Evolutionary conservation across 331 rosid genomes (phyloP), one percentile per base, ranked within the genome.

Genomic region (Pyracantha coccinea): DNA sequence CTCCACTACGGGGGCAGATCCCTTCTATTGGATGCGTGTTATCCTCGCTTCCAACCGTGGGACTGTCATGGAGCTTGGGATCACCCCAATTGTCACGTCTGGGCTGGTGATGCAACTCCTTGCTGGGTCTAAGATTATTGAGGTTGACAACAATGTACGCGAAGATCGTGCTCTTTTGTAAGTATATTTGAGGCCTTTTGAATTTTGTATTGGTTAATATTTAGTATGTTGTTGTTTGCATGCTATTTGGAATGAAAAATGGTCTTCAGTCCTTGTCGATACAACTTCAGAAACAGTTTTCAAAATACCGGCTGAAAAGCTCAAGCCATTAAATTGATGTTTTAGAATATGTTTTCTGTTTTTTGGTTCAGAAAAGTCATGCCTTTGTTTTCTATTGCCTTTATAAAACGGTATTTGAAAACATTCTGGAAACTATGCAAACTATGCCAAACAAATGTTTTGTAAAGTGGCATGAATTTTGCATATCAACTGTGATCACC

Each of bases 11-110:
- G 97, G 97, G 17, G 97, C 99, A 0, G 97, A 94, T 87, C 97
- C 99, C 17, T 94, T 94, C 83, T 94, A 92, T 52, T 94, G 97
- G 99, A 94, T 94, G 97, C 95, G 97, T 76, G 96, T 89, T 35
- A 94, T 94, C 60, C 97, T 94, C 11, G 99, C 97, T 72, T 94
- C 97, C 2, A 94, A 90, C 68, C 95, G 95, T 25, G 99, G 99
- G 50, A 94, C 99, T 28, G 97, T 94, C 41, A 94, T 94, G 99
- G 99, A 94, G 83, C 99, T 94, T 38, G 97, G 97, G 65, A 92
- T 94, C 79, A 94, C 98, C 58, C 99, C 98, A 10, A 94, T 94
- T 82, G 96, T 94, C 66, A 94, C 99, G 23, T 94, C 96, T 64
- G 96, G 97, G 55, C 75, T 94, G 76, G 97, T 94, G 23, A 91